Evolutionary conservation across 257 asterid species (phyloP).

Genomic region (Jacaranda mimosifolia): DNA sequence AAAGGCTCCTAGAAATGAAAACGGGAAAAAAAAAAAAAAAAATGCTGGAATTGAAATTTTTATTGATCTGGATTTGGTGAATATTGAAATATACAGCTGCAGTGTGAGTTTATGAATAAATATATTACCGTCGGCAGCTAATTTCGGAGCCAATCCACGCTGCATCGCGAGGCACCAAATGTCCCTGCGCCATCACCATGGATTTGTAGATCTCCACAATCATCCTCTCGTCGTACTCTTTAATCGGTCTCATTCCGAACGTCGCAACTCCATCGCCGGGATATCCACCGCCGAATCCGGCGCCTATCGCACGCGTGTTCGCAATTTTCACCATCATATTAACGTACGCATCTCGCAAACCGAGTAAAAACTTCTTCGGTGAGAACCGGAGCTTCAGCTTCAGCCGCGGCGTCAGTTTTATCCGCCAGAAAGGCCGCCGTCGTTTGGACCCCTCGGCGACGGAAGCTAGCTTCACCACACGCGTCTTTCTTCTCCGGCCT

Average conservation of each 20-base stretch:
- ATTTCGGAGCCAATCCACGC: constrained; percentile 59
- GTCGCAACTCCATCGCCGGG: constrained; percentile 40
- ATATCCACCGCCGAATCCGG: constrained; percentile 42
- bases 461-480: constrained; percentile 41
- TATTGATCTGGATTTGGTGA: constrained; percentile 31
- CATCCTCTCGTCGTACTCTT: constrained; percentile 73
- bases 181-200: constrained; percentile 59
- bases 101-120: background rate
- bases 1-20: background rate
- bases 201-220: constrained; percentile 70
- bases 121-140: constrained; percentile 43
- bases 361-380: constrained; percentile 63
- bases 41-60: constrained; percentile 22
- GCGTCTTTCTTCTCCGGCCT: constrained; percentile 41
- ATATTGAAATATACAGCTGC: constrained; percentile 33
- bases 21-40: too few species aligned
- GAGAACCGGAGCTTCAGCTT: constrained; percentile 60
- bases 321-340: constrained; percentile 67
- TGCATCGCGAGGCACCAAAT: constrained; percentile 59
- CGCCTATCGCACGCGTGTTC: constrained; percentile 42
- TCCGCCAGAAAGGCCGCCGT: constrained; percentile 61
- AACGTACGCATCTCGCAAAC: constrained; percentile 66
- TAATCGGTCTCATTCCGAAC: constrained; percentile 56
- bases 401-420: constrained; percentile 52
- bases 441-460: constrained; percentile 19